These are phyloP conservation scores for Suhomyces canberraensis DNA, from an alignment of 805 yeast genomes.

Conservation along the genomic window DNA sequence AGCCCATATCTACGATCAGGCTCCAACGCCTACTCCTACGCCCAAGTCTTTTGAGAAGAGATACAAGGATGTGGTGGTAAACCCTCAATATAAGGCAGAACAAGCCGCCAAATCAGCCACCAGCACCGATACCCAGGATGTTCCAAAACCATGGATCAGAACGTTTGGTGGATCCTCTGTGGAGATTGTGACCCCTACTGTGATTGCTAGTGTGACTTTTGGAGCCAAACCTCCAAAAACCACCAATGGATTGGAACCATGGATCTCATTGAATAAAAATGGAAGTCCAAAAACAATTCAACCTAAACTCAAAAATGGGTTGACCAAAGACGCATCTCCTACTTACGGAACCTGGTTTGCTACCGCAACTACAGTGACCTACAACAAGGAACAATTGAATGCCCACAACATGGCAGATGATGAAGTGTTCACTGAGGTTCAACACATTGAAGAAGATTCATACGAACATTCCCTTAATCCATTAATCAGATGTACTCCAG, in stretches of 20 bases:
- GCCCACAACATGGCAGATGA: conserved; percentile 72
- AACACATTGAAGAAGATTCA: conserved; percentile 62
- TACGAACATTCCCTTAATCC: conserved; percentile 74
- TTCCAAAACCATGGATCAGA: conserved; percentile 66
- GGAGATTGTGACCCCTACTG: conserved; percentile 65
- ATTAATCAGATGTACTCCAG: conserved; percentile 81
- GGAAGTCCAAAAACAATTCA: conserved; percentile 78
- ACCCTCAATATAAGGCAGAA: conserved; percentile 26
- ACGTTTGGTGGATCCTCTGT: conserved; percentile 51
- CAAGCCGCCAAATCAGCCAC: conserved; percentile 13
- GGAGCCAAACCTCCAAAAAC: conserved; percentile 68
- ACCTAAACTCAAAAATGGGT: conserved; percentile 75
- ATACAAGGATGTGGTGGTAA: conserved; percentile 26
- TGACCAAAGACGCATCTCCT: conserved; percentile 63
- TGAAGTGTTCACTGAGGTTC: conserved; percentile 55
- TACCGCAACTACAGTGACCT: conserved; percentile 56
- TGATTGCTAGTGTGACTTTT: conserved; percentile 61
- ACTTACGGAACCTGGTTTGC: conserved; percentile 75
- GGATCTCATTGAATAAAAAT: conserved; percentile 74
- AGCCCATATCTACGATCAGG: neutral
- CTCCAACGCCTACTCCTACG: conserved; percentile 11
- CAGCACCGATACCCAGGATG: conserved; percentile 4
- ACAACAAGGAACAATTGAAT: conserved; percentile 58
- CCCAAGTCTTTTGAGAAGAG: conserved; percentile 23
- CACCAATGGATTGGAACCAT: conserved; percentile 68